phyloP scores from a whole-genome alignment of 2,329 filamentous ascomycete species.

The Tolypocladium capitatum region DNA sequence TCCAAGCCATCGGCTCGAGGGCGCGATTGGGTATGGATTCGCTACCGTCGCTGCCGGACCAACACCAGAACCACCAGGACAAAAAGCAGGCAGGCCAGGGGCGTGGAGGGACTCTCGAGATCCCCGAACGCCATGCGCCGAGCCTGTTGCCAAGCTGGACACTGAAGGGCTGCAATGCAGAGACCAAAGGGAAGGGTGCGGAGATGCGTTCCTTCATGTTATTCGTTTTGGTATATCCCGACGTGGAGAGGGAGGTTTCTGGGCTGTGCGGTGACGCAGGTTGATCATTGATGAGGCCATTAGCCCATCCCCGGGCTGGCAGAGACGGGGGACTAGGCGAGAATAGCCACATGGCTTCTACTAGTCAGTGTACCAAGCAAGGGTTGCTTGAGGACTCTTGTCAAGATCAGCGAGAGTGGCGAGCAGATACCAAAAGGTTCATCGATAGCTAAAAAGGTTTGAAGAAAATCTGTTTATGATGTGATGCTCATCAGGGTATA shows the following conservation, averaged over 20 bases:
- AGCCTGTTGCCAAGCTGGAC: background rate
- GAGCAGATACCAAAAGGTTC: background rate
- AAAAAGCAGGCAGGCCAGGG: background rate
- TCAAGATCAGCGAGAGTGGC: background rate
- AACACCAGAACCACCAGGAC: background rate
- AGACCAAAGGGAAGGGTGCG: background rate
- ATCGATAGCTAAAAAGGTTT: background rate
- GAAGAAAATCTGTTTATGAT: conserved; percentile 6
- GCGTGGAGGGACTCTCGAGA: background rate
- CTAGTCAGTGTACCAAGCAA: too few species aligned
- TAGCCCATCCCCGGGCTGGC: background rate
- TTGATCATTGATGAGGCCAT: background rate
- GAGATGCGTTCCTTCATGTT: background rate
- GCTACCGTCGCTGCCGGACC: background rate
- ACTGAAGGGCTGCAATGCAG: background rate
- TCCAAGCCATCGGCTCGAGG: background rate
- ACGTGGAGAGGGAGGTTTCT: background rate
- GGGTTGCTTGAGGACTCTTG: background rate
- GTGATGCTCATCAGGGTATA: conserved; percentile 13
- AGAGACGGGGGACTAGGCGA: background rate
- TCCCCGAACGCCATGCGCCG: background rate
- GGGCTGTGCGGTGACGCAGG: background rate
- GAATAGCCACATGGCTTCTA: background rate
- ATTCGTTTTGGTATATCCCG: background rate
- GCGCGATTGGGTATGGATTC: background rate